Percentiles rank a stretch among this genome's conserved stretches.
Conservation (phyloP, 768 basidiomycete genomes). For the Coprinopsis cinerea region DNA sequence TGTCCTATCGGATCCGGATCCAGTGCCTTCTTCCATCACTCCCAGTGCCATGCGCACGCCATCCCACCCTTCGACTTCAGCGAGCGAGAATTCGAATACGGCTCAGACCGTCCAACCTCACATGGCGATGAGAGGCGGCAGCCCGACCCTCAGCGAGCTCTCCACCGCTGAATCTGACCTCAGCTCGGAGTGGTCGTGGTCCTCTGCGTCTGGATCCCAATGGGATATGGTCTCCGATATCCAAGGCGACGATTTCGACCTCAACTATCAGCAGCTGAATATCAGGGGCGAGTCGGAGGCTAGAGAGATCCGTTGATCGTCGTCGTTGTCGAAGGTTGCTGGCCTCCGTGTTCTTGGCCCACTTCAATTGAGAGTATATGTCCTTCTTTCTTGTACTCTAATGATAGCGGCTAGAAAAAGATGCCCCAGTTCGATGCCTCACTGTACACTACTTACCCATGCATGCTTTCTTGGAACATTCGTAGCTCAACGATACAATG, state of each 20-base stretch:
- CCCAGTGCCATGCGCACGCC: not conserved
- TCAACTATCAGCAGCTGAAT: not conserved
- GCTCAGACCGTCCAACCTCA: too few species aligned
- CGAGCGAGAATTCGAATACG: conserved; percentile 1
- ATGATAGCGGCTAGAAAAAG: too few species aligned
- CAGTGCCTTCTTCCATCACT: too few species aligned
- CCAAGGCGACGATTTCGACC: not conserved
- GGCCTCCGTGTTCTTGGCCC: too few species aligned
- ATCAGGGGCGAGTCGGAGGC: not conserved
- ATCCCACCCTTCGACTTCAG: not conserved
- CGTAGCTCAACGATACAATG: too few species aligned
- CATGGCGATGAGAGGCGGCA: conserved; percentile 2
- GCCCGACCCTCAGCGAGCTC: conserved; percentile 9
- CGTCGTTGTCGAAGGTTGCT: too few species aligned
- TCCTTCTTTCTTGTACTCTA: too few species aligned
- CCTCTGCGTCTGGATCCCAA: conserved; percentile 6
- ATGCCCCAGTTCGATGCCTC: too few species aligned
- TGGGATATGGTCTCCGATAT: conserved; percentile 13
- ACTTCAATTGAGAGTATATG: too few species aligned
- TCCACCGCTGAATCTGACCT: conserved; percentile 11
- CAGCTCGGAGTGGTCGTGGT: conserved; percentile 3
- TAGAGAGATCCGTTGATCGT: not conserved
- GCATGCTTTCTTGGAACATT: too few species aligned
- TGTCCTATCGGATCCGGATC: too few species aligned
- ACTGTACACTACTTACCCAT: too few species aligned